Evolutionary conservation across 1,139 yeast genomes (phyloP), one percentile per base, ranked within the genome.

Genomic region (Blastobotrys petasosporus): DNA sequence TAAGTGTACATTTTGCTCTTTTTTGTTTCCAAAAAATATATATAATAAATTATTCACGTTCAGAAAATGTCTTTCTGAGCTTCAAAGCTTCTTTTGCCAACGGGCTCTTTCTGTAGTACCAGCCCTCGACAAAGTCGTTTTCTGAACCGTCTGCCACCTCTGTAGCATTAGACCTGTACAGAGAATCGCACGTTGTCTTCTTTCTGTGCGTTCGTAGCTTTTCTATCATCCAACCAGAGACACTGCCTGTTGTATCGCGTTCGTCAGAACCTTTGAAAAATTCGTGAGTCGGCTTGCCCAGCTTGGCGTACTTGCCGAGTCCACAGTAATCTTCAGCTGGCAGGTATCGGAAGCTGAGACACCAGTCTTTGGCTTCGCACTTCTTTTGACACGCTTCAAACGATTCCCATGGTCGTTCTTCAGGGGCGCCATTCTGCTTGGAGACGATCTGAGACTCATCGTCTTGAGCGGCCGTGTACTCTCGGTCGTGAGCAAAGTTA

Each of bases 181-280:
- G 36, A 13, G 51, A 46, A 53, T 61, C 61, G 47, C 64, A 62
- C 9, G 25, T 40, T 28, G 41, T 44, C 10, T 41, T 42, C 28
- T 41, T 46, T 8, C 68, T 56, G 50, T 56, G 46, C 7, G 46
- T 50, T 12, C 61, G 56, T 32, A 67, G 60, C 29, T 65, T 57
- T 38, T 63, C 61, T 39, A 56, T 50, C 39, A 47, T 46, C 57
- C 57, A 63, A 4, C 67, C 67, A 1, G 64, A 57, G 13, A 37
- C 37, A 10, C 48, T 44, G 11, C 42, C 43, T 20, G 25, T 20
- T n/a, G 31, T 44, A 3, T 44, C 29, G 15, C 43, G 23, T 7
- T 36, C 25, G 25, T 20, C 6, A 7, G 25, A 20, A 20, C 7
- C 25, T 20, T 20, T 20, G 25, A 20, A 20, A 4, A 4, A 20